Conservation (phyloP, 2,329 filamentous ascomycete species). For the Lachnellula cervina region DNA sequence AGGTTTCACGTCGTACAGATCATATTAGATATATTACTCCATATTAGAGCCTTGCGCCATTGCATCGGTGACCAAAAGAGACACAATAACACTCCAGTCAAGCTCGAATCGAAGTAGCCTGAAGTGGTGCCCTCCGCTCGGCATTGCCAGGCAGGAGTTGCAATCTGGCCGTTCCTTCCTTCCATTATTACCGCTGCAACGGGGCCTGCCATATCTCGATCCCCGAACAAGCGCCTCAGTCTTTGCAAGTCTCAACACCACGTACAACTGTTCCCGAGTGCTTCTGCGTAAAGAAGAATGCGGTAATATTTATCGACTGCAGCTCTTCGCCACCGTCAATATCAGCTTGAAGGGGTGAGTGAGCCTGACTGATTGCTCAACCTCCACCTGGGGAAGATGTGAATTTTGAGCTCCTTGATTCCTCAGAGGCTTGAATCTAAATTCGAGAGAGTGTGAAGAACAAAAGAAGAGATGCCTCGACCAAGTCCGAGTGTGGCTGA, state of each 20-base stretch:
- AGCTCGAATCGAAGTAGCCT: background rate
- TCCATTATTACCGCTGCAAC: background rate
- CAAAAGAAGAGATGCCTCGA: slow-evolving; percentile 17
- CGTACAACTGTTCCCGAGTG: no score
- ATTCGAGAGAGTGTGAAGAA: background rate
- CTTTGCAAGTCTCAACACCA: background rate
- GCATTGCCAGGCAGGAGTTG: background rate
- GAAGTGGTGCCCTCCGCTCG: no score
- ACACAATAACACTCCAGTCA: background rate
- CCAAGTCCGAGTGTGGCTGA: slow-evolving; percentile 24
- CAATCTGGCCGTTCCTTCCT: background rate
- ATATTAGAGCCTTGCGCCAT: background rate
- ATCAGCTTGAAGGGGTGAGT: no score
- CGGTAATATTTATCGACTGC: no score
- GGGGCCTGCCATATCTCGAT: background rate
- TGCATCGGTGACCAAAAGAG: background rate
- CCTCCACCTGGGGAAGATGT: background rate
- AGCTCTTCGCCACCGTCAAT: no score
- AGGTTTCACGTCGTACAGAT: background rate
- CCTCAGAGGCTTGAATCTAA: background rate
- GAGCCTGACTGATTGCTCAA: no score
- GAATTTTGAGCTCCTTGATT: background rate
- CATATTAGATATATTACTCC: background rate
- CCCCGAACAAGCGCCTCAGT: background rate
- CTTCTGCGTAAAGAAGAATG: no score